Evolutionary conservation across 352 stramenopile genomes (phyloP).

Genomic region (Thalassiosira hispida): DNA sequence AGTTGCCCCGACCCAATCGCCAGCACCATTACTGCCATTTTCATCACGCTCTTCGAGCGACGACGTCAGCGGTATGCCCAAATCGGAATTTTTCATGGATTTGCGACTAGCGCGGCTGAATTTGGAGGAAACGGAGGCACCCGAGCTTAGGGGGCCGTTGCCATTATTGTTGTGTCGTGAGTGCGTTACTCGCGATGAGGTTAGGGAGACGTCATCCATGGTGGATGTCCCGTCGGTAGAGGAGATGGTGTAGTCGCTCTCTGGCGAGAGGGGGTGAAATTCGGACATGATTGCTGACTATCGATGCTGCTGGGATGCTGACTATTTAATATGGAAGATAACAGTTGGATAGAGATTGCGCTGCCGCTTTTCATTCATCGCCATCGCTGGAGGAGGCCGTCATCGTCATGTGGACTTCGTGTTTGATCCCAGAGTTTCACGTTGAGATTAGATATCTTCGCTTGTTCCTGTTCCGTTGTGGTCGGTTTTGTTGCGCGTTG

Average conservation of each 20-base stretch:
- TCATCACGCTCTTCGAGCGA: constrained; percentile 17
- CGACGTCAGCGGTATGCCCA: constrained; percentile 26
- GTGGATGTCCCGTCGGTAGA: constrained; percentile 10
- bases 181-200: background rate
- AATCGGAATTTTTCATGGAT: constrained; percentile 35
- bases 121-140: constrained; percentile 18
- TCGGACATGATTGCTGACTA: background rate
- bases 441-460: too few species aligned
- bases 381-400: too few species aligned
- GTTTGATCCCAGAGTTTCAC: too few species aligned
- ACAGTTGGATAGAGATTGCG: too few species aligned
- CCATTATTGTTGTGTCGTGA: background rate
- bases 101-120: constrained; percentile 21
- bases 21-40: background rate
- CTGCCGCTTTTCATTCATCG: too few species aligned
- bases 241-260: constrained; percentile 20
- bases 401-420: too few species aligned
- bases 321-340: too few species aligned
- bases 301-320: too few species aligned
- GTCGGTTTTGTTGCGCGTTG: too few species aligned
- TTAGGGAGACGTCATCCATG: constrained; percentile 36
- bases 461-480: too few species aligned
- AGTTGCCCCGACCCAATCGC: background rate
- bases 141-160: constrained; percentile 7
- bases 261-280: constrained; percentile 13